Evolutionary conservation across 148 eudicot species (phyloP).

Genomic region (Suaeda aralocaspica): DNA sequence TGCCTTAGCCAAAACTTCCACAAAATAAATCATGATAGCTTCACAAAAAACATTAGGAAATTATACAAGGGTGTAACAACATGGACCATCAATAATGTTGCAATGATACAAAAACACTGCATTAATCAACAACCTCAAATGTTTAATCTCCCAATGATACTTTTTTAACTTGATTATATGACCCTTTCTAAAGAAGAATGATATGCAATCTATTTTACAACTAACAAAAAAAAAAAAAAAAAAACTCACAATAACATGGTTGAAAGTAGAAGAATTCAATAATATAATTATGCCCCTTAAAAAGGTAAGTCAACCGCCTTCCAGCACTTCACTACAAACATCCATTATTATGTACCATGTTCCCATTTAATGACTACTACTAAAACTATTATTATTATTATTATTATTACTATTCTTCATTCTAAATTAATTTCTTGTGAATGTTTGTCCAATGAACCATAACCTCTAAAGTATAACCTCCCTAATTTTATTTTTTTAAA

Average conservation of each 20-base stretch:
- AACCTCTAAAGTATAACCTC: not conserved
- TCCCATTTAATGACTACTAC: constrained; percentile 17
- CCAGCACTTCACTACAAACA: constrained; percentile 22
- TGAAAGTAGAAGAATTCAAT: not conserved
- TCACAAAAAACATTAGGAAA: constrained; percentile 1
- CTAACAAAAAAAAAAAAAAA: not conserved
- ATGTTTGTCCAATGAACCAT: constrained; percentile 17
- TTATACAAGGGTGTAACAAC: not conserved
- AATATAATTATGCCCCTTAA: constrained; percentile 14
- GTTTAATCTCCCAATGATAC: constrained; percentile 6
- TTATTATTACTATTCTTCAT: too few relatives aligned
- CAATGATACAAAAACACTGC: constrained; percentile 17
- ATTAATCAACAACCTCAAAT: constrained; percentile 11
- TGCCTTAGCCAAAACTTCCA: not conserved
- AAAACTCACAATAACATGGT: constrained; percentile 1
- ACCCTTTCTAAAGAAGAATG: constrained; percentile 4
- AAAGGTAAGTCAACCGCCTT: constrained; percentile 16
- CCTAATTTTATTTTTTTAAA: constrained; percentile 5
- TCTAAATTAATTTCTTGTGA: constrained; percentile 7
- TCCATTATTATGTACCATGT: constrained; percentile 32
- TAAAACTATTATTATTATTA: not conserved
- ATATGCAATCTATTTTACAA: not conserved
- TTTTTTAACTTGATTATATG: constrained; percentile 11
- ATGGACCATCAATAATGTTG: constrained; percentile 9
- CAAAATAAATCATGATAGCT: constrained; percentile 1